Base-by-base conservation (phyloP, 306 rosid genomes). In the Cucumis cinereus region DNA sequence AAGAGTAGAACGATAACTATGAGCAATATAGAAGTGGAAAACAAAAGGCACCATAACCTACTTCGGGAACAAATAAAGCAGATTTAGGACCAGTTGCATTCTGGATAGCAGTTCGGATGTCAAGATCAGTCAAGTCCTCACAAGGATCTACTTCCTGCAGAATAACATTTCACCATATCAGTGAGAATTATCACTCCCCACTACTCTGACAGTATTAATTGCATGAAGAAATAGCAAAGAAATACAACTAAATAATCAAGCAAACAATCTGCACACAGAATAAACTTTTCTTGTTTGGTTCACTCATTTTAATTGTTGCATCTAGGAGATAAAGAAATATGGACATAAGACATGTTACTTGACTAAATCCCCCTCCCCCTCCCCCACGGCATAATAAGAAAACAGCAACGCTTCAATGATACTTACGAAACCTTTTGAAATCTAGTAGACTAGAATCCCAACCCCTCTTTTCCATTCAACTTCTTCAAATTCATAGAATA, bases 101-200 rank as follows among this genome's bases (percentile, higher is more conserved):
- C 85, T 92, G 99, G 81, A 95, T 95, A 63, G 99, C 97, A 66
- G 99, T 95, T 33, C 97, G 95, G 78, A 95, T 90, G 85, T 92
- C 99, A 61, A 92, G 98, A 85, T 95, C 99, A 83, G 98, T 92
- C 84, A 95, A 88, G 78, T 87, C 96, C 88, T 92, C 96, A 66
- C 99, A 95, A n/a, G 99, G 99, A 90, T 95, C 99, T 79, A 95
- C 99, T 85, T 92, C 99, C 99, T 95, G 82, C 87, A 81, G 22
- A 85, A 54, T 10, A 82, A 59, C 20, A 77, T 52, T 30, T 78
- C 77, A 61, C 74, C 71, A 68, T 72, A 78, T 75, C 54, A 78
- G 71, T 35, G 74, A 80, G 81, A 56, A 23, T 53, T 68, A 40
- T 20, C 77, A 68, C 33, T 47, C 8, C 45, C 74, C 20, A 78